These are phyloP conservation scores for Sistotremastrum suecicum DNA, from an alignment of 768 basidiomycete genomes.

Conservation along the genomic window DNA sequence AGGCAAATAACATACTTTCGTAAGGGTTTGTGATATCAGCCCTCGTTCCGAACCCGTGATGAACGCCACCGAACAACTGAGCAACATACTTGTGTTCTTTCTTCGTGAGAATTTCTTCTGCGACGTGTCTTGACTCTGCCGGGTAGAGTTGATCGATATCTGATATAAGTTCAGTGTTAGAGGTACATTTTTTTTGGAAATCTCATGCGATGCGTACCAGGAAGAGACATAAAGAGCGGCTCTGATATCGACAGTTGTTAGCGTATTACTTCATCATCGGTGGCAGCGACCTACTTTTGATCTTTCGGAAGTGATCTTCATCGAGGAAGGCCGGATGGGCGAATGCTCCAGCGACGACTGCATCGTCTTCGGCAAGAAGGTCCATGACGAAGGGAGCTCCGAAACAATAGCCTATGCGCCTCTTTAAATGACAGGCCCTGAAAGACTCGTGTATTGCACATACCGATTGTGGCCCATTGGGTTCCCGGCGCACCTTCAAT, in stretches of 20 bases:
- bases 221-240: conserved; percentile 40
- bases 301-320: conserved; percentile 30
- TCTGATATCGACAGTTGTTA: conserved; percentile 17
- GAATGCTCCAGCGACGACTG: conserved; percentile 41
- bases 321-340: conserved; percentile 40
- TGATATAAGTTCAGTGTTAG: conserved; percentile 8
- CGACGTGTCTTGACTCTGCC: conserved; percentile 32
- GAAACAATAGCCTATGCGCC: conserved; percentile 38
- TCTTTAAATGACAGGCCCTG: too few relatives aligned
- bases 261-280: not conserved
- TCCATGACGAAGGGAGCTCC: conserved; percentile 39
- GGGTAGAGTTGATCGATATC: conserved; percentile 46
- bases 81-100: conserved; percentile 38
- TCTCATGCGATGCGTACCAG: conserved; percentile 21
- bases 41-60: conserved; percentile 23
- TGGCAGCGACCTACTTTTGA: conserved; percentile 23
- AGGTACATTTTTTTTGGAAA: too few relatives aligned
- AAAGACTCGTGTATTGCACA: conserved; percentile 3
- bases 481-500: conserved; percentile 11
- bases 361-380: conserved; percentile 27
- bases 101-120: conserved; percentile 41
- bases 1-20: conserved; percentile 16
- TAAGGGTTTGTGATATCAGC: conserved; percentile 18
- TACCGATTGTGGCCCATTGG: conserved; percentile 33
- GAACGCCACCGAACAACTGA: conserved; percentile 37